A percentile compares a stretch with the other conserved stretches of the same genome.
These are phyloP conservation scores for Choanephora cucurbitarum DNA, from an alignment of 371 early-diverging fungal genomes.

Conservation along the genomic window DNA sequence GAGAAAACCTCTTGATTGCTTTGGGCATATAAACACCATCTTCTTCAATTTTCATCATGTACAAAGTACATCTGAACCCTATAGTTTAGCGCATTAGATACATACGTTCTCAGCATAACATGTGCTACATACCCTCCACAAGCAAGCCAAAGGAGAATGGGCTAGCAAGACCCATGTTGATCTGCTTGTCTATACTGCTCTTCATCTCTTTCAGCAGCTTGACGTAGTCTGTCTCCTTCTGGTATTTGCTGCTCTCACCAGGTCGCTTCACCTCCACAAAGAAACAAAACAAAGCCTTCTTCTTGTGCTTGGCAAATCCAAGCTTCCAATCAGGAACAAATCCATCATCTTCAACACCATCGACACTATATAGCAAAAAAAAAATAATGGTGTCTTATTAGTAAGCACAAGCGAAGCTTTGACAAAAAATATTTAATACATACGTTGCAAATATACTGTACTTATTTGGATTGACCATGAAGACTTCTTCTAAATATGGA, in stretches of 20 bases:
- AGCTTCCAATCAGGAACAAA: background rate
- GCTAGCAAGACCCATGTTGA: background rate
- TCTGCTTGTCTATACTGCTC: background rate
- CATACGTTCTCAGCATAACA: background rate
- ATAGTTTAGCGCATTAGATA: background rate
- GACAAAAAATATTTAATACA: background rate
- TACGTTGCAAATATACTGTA: background rate
- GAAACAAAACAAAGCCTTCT: background rate
- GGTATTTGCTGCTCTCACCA: background rate
- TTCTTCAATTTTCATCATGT: constrained; percentile 5
- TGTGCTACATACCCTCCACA: constrained; percentile 1
- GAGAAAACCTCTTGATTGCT: constrained; percentile 1
- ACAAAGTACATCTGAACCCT: constrained; percentile 1
- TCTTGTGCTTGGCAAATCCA: background rate
- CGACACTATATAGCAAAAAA: background rate
- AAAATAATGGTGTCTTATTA: background rate
- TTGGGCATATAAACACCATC: constrained; percentile 6
- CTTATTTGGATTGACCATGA: background rate
- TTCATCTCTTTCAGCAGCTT: constrained; percentile 9
- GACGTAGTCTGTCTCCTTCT: constrained; percentile 5
- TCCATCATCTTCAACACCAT: background rate
- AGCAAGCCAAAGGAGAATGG: constrained; percentile 7
- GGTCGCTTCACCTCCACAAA: constrained; percentile 12
- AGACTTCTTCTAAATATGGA: constrained; percentile 1
- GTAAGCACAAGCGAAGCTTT: constrained; percentile 1